Percentiles rank a stretch among this genome's conserved stretches.
phyloP scores from a whole-genome alignment of 495 filamentous ascomycete genomes.

The Astrothelium macrocarpum region DNA sequence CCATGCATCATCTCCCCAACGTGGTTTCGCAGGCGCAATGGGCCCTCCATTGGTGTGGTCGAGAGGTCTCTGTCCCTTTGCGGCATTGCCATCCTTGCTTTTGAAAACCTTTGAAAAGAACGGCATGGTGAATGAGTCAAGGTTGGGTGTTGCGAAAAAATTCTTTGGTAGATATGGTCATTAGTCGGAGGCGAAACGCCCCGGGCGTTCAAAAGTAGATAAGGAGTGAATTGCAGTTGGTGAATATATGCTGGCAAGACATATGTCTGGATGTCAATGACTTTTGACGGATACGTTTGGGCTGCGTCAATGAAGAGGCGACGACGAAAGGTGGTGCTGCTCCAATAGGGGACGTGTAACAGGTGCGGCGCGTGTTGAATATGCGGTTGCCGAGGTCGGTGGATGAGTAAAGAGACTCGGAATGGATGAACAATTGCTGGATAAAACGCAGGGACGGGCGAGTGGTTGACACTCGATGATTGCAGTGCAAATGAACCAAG shows the following conservation, averaged over 20 bases:
- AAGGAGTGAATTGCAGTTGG: not conserved
- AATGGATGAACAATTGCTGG: not conserved
- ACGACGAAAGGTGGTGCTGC: not conserved
- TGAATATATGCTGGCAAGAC: not conserved
- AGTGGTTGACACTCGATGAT: not conserved
- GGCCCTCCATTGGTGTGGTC: constrained; percentile 42
- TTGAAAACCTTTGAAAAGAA: constrained; percentile 33
- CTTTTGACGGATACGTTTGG: not conserved
- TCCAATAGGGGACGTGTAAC: not conserved
- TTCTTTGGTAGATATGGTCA: not conserved
- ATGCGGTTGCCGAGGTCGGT: not conserved
- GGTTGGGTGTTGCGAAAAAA: not conserved
- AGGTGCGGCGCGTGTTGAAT: not conserved
- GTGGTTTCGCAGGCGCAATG: constrained; percentile 52
- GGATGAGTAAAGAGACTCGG: not conserved
- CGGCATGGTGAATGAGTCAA: constrained; percentile 23
- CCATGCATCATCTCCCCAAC: constrained; percentile 79
- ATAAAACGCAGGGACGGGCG: not conserved
- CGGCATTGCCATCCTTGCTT: constrained; percentile 27
- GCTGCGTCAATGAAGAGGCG: not conserved
- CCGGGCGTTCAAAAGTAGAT: not conserved
- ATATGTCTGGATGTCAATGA: not conserved
- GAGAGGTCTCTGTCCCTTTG: constrained; percentile 46
- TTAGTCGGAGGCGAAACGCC: not conserved
- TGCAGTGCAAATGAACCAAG: not conserved